Base-by-base conservation (phyloP, 2,329 filamentous ascomycete genomes). In the Westerdykella aurantiaca region DNA sequence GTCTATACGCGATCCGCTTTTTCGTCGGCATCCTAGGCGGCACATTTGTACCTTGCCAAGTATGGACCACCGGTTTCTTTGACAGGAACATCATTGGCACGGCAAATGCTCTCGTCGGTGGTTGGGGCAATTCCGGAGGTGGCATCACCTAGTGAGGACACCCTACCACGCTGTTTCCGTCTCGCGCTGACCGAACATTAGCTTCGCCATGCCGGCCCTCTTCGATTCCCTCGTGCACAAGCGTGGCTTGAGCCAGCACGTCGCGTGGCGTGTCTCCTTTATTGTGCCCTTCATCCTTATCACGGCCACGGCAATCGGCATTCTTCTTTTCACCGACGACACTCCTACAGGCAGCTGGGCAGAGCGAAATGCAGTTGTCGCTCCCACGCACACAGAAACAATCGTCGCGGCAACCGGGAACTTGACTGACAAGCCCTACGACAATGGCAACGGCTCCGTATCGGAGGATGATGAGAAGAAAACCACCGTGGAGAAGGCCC, bases 1-100 rank as follows among this genome's bases (percentile, higher is more conserved):
- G 86, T 7, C 76, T 91, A n/a, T 83, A 88, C 53, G 69, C 79
- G 16, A 77, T 85, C 38, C 80, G 86, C 37, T 91, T 91, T 73
- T 90, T 90, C 68, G 80, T 90, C 50, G 86, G 86, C 47, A 83
- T 91, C 35, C 78, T 91, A 0, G 86, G 86, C 34, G 85, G 83
- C 2, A 79, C 81, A 1, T 91, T 91, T 56, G 86, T 91, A 0
- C 86, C 86, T 11, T 95, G 88, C 65, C 88, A 94, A 63, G 90
- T 95, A 6, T 95, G 89, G 88, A 87, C 85, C 9, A 95, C 88
- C 0, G 88, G 84, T 0, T 95, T 95, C 74, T 95, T 88, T 64
- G 89, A 96, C 70, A 93, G 90, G 72, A 93, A 90, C 57, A 77
- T 95, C 21, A 85, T 95, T 14, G 90, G 90, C 38, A 90, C 87